These are phyloP conservation scores for Paecilomyces sp. DNA, from an alignment of 2,329 filamentous ascomycete genomes.

Conservation along the genomic window DNA sequence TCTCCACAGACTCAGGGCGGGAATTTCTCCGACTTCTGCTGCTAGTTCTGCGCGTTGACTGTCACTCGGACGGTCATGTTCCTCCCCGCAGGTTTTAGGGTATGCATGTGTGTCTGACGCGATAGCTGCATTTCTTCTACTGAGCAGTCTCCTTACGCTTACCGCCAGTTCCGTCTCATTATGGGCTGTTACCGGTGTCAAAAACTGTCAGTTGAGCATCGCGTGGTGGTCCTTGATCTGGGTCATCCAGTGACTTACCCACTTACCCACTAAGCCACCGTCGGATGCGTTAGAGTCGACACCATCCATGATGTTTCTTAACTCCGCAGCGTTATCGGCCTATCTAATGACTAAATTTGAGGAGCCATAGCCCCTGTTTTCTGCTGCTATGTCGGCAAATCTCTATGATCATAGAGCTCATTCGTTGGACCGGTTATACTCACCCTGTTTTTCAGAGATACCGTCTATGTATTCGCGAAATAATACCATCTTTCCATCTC, in stretches of 20 bases:
- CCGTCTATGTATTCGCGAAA: background rate
- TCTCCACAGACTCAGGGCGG: background rate
- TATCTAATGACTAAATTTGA: background rate
- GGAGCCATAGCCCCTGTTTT: background rate
- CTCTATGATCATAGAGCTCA: background rate
- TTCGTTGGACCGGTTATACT: background rate
- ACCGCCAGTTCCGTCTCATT: background rate
- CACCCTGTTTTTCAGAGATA: background rate
- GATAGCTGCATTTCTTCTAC: background rate
- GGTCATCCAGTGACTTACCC: slow-evolving; percentile 14
- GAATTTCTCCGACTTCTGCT: background rate
- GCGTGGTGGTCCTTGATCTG: slow-evolving; percentile 5
- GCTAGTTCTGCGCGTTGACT: background rate
- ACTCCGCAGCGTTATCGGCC: slow-evolving; percentile 12
- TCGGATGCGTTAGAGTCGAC: slow-evolving; percentile 10
- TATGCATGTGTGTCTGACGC: background rate
- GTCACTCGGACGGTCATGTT: background rate
- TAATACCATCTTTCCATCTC: background rate
- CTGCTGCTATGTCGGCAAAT: background rate
- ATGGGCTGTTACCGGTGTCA: background rate
- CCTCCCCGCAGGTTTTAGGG: background rate
- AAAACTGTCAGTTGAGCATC: slow-evolving; percentile 1
- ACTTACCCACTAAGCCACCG: slow-evolving; percentile 11
- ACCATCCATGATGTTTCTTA: slow-evolving; percentile 15
- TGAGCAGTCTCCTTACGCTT: background rate